Conservation (phyloP, 1,284 basidiomycete species). For the Chiua sp. region DNA sequence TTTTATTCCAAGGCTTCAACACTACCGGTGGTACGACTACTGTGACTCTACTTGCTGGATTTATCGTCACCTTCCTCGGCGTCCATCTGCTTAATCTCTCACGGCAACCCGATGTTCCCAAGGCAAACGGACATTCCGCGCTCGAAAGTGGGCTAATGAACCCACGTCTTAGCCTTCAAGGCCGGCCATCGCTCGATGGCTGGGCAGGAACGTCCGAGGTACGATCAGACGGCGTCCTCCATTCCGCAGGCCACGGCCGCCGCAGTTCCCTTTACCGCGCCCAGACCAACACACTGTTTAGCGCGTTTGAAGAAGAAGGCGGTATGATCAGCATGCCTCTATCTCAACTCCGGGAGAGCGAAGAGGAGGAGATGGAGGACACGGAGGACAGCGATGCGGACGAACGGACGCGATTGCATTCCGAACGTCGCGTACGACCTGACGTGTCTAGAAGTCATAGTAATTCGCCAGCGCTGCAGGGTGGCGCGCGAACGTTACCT, state of each 20-base stretch:
- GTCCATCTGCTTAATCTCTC: conserved; percentile 92
- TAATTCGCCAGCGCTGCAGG: conserved; percentile 37
- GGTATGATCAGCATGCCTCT: conserved; percentile 41
- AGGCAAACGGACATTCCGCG: conserved; percentile 50
- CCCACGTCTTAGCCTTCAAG: conserved; percentile 71
- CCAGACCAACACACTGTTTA: conserved; percentile 66
- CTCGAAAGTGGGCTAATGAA: conserved; percentile 81
- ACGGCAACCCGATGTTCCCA: conserved; percentile 59
- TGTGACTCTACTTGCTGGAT: conserved; percentile 85
- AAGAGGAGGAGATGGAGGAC: conserved; percentile 48
- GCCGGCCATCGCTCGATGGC: conserved; percentile 71
- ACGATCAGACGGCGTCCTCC: conserved; percentile 37
- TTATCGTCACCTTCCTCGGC: conserved; percentile 90
- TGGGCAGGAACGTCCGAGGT: conserved; percentile 59
- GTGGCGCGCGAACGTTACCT: conserved; percentile 26
- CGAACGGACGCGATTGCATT: conserved; percentile 55
- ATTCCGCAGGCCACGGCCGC: conserved; percentile 49
- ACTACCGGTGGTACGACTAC: conserved; percentile 85
- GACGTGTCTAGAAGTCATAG: conserved; percentile 36
- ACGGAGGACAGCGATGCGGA: conserved; percentile 45
- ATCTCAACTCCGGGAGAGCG: conserved; percentile 48
- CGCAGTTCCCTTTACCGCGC: conserved; percentile 63
- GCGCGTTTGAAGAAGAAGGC: conserved; percentile 53
- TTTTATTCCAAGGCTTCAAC: conserved; percentile 97
- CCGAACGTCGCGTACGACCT: conserved; percentile 27